Base-by-base conservation (phyloP, 805 yeast genomes). In the Clavispora carvajalis region DNA sequence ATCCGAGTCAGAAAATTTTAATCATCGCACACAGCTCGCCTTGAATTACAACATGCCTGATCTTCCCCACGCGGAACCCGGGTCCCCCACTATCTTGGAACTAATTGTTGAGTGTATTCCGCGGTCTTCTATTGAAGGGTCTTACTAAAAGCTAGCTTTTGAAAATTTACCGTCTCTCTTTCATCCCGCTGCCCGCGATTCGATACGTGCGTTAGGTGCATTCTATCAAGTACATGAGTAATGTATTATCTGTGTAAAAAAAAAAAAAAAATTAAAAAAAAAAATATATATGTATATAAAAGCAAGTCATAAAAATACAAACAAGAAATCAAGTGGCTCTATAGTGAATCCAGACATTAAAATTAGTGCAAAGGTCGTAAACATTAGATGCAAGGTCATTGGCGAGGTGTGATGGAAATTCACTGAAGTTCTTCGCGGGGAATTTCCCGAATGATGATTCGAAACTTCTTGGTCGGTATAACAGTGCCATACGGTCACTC, bases 1-100 rank as follows among this genome's bases (percentile, higher is more conserved):
- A 22, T 37, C 39, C 23, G 39, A 37, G 39, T 37, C 39, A 33
- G 30, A 40, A 35, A 30, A 40, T 35, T 24, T 28, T 28, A 28
- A 28, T 28, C 30, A 28, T 28, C 31, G 31, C 19, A 11, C 13
- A 13, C 19, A 7, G 19, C 17, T 22, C 19, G 26, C 18, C 19
- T 12, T 31, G 7, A 21, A 16, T 33, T n/a, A 18, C 7, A 11
- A 31, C 5, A 8, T 12, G 7, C n/a, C 12, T 12, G n/a, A 11
- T 18, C 13, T 31, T 16, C 8, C 15, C 17, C 12, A 24, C 17
- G 16, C 29, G 17, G 29, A 13, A 13, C 29, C 13, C 13, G 13
- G 13, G 16, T 13, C 8, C 29, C 17, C n/a, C n/a, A n/a, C n/a
- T n/a, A n/a, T n/a, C n/a, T n/a, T n/a, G n/a, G n/a, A n/a, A n/a